Evolutionary conservation across 1,284 basidiomycete genomes (phyloP).

Genomic region (Tilletia walkeri): DNA sequence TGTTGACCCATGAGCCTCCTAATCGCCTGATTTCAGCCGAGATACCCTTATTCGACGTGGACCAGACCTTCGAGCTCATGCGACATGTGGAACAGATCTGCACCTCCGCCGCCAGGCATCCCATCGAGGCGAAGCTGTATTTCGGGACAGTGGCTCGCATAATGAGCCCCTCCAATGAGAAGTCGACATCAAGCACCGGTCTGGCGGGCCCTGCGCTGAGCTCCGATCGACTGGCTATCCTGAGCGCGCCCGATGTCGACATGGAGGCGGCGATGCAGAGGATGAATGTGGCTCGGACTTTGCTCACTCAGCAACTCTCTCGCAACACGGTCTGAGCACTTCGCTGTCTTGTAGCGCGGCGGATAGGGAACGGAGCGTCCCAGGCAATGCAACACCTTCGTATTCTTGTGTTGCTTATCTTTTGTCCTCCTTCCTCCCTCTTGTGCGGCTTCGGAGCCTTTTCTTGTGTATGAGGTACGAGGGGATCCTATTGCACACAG

Average conservation of each 20-base stretch:
- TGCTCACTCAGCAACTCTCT: slow-evolving; percentile 10
- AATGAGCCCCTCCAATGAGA: slow-evolving; percentile 29
- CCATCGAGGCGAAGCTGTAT: slow-evolving; percentile 39
- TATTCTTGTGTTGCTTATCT: too few species aligned
- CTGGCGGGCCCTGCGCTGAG: background rate
- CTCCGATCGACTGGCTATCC: slow-evolving; percentile 8
- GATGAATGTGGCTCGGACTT: slow-evolving; percentile 37
- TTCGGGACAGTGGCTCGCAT: slow-evolving; percentile 31
- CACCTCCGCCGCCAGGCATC: slow-evolving; percentile 26
- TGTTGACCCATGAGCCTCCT: background rate
- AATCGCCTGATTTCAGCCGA: slow-evolving; percentile 3
- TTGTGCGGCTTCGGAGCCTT: too few species aligned
- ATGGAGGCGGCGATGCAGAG: slow-evolving; percentile 30
- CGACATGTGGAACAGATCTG: slow-evolving; percentile 46
- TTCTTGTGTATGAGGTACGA: too few species aligned
- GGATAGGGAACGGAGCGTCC: too few species aligned
- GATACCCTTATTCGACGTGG: slow-evolving; percentile 28
- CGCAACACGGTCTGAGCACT: background rate
- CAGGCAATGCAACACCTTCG: too few species aligned
- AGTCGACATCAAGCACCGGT: slow-evolving; percentile 11
- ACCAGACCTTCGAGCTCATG: slow-evolving; percentile 48
- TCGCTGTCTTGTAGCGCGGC: too few species aligned
- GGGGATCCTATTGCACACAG: too few species aligned
- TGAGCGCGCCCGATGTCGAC: slow-evolving; percentile 1
- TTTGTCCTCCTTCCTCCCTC: too few species aligned